Evolutionary conservation across 202 grass and related monocot species (phyloP), one percentile per base, ranked within the genome.

Genomic region (Hordeum pubiflorum): DNA sequence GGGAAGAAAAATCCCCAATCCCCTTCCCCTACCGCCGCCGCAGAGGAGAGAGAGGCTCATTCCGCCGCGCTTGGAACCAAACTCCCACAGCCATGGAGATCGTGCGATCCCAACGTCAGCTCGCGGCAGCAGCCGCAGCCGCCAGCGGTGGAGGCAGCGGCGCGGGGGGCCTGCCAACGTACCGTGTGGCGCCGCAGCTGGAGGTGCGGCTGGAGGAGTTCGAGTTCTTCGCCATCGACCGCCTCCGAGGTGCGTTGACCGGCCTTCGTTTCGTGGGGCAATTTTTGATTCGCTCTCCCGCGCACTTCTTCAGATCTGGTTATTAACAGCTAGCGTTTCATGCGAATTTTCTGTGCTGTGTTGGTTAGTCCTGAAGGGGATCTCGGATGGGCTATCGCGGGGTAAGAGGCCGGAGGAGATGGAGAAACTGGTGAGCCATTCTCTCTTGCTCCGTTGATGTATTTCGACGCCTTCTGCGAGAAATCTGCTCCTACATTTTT

Each of bases 161-260:
- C 7, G 3, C 39, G 13, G 58, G 83, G 21, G 85, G 15, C 41
- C 87, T 99, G 38, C 88, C 96, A 5, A 83, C 90, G 50, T 99
- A 99, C 78, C 89, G 89, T 15, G 75, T 76, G 44, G 90, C 92
- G 61, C 96, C 96, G 11, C 78, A 84, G 57, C 82, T 99, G 43
- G 92, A 99, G 80, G 92, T 99, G 40, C 89, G 92, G 26, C 69
- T 95, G 40, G 92, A 98, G 74, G 95, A 94, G 82, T 98, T 98
- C 68, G 95, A 95, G 82, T 88, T 87, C 63, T 98, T 84, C 77
- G 90, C 95, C 46, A 91, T 98, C 82, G 90, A 96, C 79, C 92
- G 96, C 83, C 96, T 96, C 79, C 84, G 90, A 63, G 92, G 96
- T 99, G 48, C 82, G 37, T 26, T 17, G 13, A 57, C 68, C n/a